phyloP scores from a whole-genome alignment of 2,329 filamentous ascomycete species.

The Talaromyces amestolkiae region DNA sequence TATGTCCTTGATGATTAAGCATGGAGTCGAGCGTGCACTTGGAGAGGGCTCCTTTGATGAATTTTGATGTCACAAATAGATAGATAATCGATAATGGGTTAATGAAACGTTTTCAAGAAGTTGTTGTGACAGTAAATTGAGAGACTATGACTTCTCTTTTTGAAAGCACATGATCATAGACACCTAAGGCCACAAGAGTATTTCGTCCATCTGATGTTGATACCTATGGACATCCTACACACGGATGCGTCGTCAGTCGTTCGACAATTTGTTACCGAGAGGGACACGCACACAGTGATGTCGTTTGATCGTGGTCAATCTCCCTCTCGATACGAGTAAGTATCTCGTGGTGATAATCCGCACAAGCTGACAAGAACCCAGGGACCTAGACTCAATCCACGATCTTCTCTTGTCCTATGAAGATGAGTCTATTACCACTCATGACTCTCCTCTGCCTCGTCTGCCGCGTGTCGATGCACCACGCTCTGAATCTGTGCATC shows the following conservation, averaged over 20 bases:
- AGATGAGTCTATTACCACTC: background rate
- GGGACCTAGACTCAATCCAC: background rate
- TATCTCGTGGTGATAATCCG: background rate
- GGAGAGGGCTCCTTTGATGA: background rate
- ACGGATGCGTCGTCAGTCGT: background rate
- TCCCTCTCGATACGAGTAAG: background rate
- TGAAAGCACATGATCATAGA: background rate
- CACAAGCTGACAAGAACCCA: background rate
- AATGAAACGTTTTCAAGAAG: background rate
- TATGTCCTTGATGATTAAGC: conserved; percentile 12
- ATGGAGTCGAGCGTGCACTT: conserved; percentile 12
- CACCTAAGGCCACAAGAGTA: background rate
- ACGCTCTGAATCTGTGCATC: background rate
- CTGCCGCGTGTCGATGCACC: background rate
- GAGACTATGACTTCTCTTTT: background rate
- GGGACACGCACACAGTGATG: background rate
- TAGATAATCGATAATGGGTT: conserved; percentile 15
- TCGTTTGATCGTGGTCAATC: no score
- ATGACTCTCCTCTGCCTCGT: background rate
- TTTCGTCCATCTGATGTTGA: background rate
- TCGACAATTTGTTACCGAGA: no score
- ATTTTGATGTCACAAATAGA: conserved; percentile 1
- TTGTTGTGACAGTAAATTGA: background rate
- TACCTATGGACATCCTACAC: background rate
- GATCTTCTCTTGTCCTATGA: conserved; percentile 12